Percentiles rank a stretch among this genome's conserved stretches.
Conservation (phyloP, 768 basidiomycete species). For the Phlebiopsis gigantea region DNA sequence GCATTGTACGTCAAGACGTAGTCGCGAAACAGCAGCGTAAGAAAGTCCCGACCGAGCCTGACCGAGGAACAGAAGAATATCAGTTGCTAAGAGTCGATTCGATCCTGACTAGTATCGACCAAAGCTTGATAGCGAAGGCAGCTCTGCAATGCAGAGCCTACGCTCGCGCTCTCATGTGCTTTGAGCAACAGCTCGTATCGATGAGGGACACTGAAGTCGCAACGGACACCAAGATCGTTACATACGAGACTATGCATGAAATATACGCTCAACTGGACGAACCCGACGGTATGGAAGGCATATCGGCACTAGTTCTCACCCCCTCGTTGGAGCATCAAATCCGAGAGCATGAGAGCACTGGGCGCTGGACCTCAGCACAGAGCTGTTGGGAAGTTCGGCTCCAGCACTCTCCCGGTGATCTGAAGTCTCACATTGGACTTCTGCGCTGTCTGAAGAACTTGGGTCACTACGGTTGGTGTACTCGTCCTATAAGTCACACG, state of each 20-base stretch:
- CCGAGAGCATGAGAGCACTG: constrained; percentile 94
- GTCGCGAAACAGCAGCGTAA: constrained; percentile 35
- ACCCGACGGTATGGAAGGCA: constrained; percentile 98
- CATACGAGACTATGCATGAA: constrained; percentile 90
- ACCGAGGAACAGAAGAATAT: constrained; percentile 38
- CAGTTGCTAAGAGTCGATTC: constrained; percentile 75
- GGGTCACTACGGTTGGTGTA: constrained; percentile 86
- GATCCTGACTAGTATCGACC: constrained; percentile 76
- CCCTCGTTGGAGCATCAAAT: constrained; percentile 95
- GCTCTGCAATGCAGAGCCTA: constrained; percentile 94
- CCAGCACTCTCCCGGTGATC: constrained; percentile 85
- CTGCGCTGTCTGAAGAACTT: constrained; percentile 88
- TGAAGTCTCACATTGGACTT: constrained; percentile 85
- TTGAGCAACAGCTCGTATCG: constrained; percentile 74
- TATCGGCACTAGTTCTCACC: constrained; percentile 81
- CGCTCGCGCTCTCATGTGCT: constrained; percentile 91
- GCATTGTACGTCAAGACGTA: constrained; percentile 64
- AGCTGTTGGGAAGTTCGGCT: constrained; percentile 98
- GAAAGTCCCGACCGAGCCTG: constrained; percentile 24
- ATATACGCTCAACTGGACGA: constrained; percentile 96
- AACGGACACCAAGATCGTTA: constrained; percentile 46
- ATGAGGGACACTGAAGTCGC: constrained; percentile 34
- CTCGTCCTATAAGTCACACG: background rate
- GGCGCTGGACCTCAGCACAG: constrained; percentile 96
- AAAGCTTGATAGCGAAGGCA: constrained; percentile 86